Conservation (phyloP, 2,329 filamentous ascomycete species). For the Nemania diffusa region DNA sequence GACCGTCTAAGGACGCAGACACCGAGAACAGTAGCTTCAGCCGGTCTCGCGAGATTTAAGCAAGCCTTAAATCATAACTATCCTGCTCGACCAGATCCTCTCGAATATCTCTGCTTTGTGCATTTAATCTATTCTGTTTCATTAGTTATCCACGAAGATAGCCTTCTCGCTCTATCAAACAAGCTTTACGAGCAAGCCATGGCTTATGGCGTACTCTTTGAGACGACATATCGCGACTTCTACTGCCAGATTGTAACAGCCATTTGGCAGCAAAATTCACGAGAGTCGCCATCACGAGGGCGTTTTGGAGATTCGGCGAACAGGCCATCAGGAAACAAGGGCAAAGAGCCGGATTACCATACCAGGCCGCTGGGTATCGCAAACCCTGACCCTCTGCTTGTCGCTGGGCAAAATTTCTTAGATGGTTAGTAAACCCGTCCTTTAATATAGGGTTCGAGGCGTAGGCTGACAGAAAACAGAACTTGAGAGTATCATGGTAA, state of each 20-base stretch:
- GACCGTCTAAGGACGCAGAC: slow-evolving; percentile 55
- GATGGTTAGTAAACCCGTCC: slow-evolving; percentile 56
- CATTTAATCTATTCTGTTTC: slow-evolving; percentile 64
- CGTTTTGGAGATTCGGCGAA: slow-evolving; percentile 32
- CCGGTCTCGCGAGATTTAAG: slow-evolving; percentile 56
- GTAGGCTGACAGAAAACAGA: slow-evolving; percentile 50
- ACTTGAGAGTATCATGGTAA: slow-evolving; percentile 58
- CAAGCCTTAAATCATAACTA: slow-evolving; percentile 54
- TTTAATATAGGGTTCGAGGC: background rate
- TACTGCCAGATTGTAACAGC: slow-evolving; percentile 58
- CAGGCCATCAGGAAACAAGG: slow-evolving; percentile 51
- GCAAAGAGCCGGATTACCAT: slow-evolving; percentile 53
- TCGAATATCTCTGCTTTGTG: slow-evolving; percentile 62
- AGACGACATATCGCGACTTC: slow-evolving; percentile 49
- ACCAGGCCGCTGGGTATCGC: slow-evolving; percentile 16
- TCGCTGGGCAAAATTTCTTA: slow-evolving; percentile 59
- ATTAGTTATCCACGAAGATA: slow-evolving; percentile 57
- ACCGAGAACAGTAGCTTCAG: slow-evolving; percentile 52
- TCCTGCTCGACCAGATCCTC: slow-evolving; percentile 49
- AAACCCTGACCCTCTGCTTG: slow-evolving; percentile 53
- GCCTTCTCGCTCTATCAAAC: slow-evolving; percentile 50
- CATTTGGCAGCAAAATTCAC: slow-evolving; percentile 60
- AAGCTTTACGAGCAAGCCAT: slow-evolving; percentile 61
- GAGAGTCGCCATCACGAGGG: slow-evolving; percentile 44
- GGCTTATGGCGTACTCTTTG: slow-evolving; percentile 56